A percentile compares a stretch with the other conserved stretches of the same genome.
phyloP scores from a whole-genome alignment of 495 filamentous ascomycete species.

The Sordaria brevicollis region DNA sequence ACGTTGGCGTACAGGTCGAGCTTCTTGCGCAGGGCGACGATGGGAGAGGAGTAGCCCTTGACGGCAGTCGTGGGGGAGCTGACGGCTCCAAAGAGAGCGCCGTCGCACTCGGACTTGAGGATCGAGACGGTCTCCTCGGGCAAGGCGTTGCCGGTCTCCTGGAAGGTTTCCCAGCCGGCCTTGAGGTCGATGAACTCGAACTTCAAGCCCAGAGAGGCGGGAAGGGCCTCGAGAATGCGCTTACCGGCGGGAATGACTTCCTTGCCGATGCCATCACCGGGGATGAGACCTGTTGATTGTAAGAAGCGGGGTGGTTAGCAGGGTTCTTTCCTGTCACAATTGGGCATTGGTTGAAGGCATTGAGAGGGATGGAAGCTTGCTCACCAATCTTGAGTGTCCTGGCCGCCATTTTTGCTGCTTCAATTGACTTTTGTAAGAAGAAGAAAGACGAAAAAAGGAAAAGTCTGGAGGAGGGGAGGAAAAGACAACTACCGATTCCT shows the following conservation, averaged over 20 bases:
- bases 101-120: slow-evolving; percentile 82
- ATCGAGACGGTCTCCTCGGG: slow-evolving; percentile 82
- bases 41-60: slow-evolving; percentile 91
- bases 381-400: slow-evolving; percentile 52
- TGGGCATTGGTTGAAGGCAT: neutral
- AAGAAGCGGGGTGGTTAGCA: neutral
- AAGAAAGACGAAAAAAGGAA: neutral
- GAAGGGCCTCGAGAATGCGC: slow-evolving; percentile 80
- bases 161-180: slow-evolving; percentile 87
- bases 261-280: slow-evolving; percentile 95
- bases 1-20: slow-evolving; percentile 96
- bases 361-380: slow-evolving; percentile 2
- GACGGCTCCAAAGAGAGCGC: slow-evolving; percentile 93
- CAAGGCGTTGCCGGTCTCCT: slow-evolving; percentile 74
- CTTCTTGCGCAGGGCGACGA: slow-evolving; percentile 91
- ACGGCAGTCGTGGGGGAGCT: slow-evolving; percentile 83
- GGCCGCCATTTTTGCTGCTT: slow-evolving; percentile 36
- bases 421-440: slow-evolving; percentile 18
- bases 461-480: neutral
- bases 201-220: slow-evolving; percentile 68
- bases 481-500: neutral
- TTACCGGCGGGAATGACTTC: slow-evolving; percentile 97
- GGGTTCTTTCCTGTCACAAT: neutral
- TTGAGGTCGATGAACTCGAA: slow-evolving; percentile 90
- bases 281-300: slow-evolving; percentile 65